A percentile compares a stretch with the other conserved stretches of the same genome.
phyloP scores from a whole-genome alignment of 352 stramenopile species.

The Phytophthora vignae region DNA sequence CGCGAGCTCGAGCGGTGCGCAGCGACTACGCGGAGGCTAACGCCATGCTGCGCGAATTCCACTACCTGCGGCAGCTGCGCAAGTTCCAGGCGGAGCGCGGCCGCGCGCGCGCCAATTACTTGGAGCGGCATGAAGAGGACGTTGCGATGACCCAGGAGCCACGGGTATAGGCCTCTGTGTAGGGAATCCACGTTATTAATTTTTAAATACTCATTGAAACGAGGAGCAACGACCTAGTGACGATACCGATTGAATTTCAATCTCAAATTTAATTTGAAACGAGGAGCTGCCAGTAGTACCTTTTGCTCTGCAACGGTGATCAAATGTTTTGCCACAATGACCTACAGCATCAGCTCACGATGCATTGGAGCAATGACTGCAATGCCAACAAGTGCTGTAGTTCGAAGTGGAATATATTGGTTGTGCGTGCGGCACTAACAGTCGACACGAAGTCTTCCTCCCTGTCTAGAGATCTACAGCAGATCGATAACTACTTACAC shows the following conservation, averaged over 20 bases:
- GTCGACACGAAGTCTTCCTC: slow-evolving; percentile 14
- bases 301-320: background rate
- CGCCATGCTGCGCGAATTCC: slow-evolving; percentile 70
- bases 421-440: slow-evolving; percentile 3
- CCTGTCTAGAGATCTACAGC: slow-evolving; percentile 26
- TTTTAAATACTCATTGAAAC: background rate
- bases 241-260: background rate
- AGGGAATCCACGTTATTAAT: background rate
- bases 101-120: slow-evolving; percentile 51
- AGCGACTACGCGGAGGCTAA: slow-evolving; percentile 62
- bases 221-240: background rate
- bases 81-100: slow-evolving; percentile 75
- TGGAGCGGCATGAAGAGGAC: slow-evolving; percentile 14
- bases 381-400: background rate
- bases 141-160: background rate
- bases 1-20: slow-evolving; percentile 24
- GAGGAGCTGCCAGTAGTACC: background rate
- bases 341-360: background rate
- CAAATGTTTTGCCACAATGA: background rate
- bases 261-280: too few species aligned
- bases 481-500: slow-evolving; percentile 33
- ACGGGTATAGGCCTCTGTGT: too few species aligned
- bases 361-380: background rate
- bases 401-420: slow-evolving; percentile 16
- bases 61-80: slow-evolving; percentile 79